Evolutionary conservation across 345 rosid species (phyloP).

Genomic region (Arabis alpina): DNA sequence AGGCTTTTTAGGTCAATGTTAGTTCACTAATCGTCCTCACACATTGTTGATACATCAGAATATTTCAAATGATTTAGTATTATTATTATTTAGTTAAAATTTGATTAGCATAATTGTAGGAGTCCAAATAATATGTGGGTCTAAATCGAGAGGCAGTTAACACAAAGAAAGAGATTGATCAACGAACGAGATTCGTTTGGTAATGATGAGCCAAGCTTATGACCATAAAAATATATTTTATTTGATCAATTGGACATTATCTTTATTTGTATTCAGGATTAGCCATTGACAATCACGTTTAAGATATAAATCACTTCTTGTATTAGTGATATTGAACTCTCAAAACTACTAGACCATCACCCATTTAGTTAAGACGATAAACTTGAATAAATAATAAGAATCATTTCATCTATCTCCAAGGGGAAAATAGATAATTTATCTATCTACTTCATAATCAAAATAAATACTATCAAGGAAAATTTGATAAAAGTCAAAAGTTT

Average conservation of each 20-base stretch:
- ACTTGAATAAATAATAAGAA: too few species aligned
- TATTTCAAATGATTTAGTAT: not conserved
- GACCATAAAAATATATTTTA: not conserved
- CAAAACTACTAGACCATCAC: too few species aligned
- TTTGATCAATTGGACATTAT: too few species aligned
- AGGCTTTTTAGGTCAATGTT: constrained; percentile 27
- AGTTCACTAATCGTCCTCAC: constrained; percentile 29
- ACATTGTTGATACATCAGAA: not conserved
- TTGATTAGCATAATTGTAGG: not conserved
- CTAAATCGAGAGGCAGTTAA: constrained; percentile 25
- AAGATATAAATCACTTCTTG: too few species aligned
- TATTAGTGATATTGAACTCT: too few species aligned
- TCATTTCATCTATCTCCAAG: not conserved
- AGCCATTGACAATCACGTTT: too few species aligned
- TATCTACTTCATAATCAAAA: not conserved
- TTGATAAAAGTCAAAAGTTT: not conserved
- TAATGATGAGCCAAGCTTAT: constrained; percentile 15
- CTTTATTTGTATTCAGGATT: too few species aligned
- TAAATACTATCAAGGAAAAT: not conserved
- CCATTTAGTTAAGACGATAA: too few species aligned
- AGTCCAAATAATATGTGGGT: constrained; percentile 11
- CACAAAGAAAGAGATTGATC: constrained; percentile 36
- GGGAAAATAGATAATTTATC: not conserved
- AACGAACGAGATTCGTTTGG: constrained; percentile 36
- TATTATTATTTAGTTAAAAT: not conserved